A percentile compares a stretch with the other conserved stretches of the same genome.
Conservation (phyloP, 768 basidiomycete species). For the Amanita inopinata region DNA sequence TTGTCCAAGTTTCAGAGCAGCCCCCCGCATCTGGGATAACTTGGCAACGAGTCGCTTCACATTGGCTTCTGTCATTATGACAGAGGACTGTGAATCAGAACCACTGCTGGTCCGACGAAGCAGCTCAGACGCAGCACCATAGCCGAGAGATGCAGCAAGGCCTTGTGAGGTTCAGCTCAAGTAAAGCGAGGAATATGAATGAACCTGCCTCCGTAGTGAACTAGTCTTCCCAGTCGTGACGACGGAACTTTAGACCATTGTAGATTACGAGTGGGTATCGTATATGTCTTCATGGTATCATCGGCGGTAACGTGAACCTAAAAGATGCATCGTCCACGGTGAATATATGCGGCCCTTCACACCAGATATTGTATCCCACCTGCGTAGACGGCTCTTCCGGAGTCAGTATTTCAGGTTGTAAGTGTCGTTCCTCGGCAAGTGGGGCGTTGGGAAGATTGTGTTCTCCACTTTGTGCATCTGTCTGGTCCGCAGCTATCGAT, state of each 20-base stretch:
- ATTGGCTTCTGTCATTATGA: conserved; percentile 90
- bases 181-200: neutral
- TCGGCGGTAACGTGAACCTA: conserved; percentile 8
- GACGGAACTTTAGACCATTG: conserved; percentile 87
- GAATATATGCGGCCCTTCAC: neutral
- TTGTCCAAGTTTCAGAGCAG: conserved; percentile 93
- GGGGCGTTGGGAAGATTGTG: no score
- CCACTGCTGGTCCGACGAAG: conserved; percentile 52
- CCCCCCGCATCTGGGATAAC: conserved; percentile 92
- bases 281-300: neutral
- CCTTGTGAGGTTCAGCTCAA: conserved; percentile 38
- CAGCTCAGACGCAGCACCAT: conserved; percentile 84
- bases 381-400: no score
- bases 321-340: conserved; percentile 4
- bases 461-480: no score
- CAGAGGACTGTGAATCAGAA: conserved; percentile 26
- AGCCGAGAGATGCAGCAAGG: conserved; percentile 79
- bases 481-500: no score
- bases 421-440: no score
- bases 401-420: no score
- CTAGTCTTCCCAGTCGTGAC: conserved; percentile 77
- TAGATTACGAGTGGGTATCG: conserved; percentile 31
- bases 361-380: neutral
- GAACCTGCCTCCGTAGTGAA: conserved; percentile 82
- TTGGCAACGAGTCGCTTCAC: conserved; percentile 84